Evolutionary conservation across 768 basidiomycete genomes (phyloP).

Genomic region (Astraeus odoratus): DNA sequence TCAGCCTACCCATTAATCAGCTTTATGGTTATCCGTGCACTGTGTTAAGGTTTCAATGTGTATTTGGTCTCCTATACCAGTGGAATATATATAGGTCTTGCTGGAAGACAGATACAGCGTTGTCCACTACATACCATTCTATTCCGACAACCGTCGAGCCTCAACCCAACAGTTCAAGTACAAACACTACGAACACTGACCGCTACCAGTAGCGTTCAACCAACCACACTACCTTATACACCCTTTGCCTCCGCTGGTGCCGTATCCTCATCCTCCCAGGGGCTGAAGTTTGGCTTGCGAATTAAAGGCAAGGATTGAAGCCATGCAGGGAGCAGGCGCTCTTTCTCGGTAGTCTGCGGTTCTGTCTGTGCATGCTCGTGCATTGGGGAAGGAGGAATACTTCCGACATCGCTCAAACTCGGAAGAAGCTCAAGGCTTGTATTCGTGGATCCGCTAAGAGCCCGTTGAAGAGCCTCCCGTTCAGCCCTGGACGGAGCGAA

Average conservation of each 20-base stretch:
- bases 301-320: conserved; percentile 57
- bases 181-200: neutral
- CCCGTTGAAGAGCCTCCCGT: conserved; percentile 76
- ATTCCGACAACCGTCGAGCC: conserved; percentile 7
- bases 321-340: conserved; percentile 53
- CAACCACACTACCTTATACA: conserved; percentile 14
- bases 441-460: conserved; percentile 67
- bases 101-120: conserved; percentile 19
- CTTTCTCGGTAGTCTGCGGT: conserved; percentile 16
- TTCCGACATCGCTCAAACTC: conserved; percentile 70
- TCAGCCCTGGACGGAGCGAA: conserved; percentile 87
- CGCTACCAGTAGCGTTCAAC: neutral
- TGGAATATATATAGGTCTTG: conserved; percentile 26
- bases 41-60: conserved; percentile 9
- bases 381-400: conserved; percentile 62
- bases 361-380: conserved; percentile 37
- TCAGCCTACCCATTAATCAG: too few relatives aligned
- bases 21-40: conserved; percentile 14
- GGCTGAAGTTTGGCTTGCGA: conserved; percentile 70
- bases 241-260: conserved; percentile 11
- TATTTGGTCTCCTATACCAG: conserved; percentile 5
- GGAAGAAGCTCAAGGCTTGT: conserved; percentile 72
- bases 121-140: conserved; percentile 9
- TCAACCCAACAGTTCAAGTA: neutral
- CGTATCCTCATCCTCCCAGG: conserved; percentile 71